These are phyloP conservation scores for Golubevia sp. DNA, from an alignment of 1,284 basidiomycete species.

Conservation along the genomic window DNA sequence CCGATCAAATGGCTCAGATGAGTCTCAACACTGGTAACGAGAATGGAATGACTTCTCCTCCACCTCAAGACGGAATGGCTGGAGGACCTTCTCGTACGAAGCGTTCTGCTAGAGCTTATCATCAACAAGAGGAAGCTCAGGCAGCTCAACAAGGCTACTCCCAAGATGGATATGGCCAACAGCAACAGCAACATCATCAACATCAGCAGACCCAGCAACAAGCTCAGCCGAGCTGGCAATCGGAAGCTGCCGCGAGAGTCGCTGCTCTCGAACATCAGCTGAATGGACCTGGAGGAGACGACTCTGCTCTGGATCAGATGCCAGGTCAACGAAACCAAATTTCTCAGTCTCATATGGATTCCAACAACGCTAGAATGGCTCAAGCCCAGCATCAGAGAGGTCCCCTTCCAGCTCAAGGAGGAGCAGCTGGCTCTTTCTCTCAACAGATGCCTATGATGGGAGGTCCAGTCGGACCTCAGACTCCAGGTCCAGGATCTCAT, in stretches of 20 bases:
- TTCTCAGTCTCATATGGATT: constrained; percentile 40
- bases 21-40: background rate
- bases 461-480: background rate
- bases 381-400: background rate
- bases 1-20: no score
- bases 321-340: constrained; percentile 53
- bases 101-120: constrained; percentile 58
- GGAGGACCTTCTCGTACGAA: constrained; percentile 43
- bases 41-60: background rate
- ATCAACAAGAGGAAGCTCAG: constrained; percentile 38
- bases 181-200: constrained; percentile 30
- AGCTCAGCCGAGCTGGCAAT: constrained; percentile 47
- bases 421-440: background rate
- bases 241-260: constrained; percentile 42
- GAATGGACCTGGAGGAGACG: constrained; percentile 15
- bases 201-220: constrained; percentile 3
- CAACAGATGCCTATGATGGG: constrained; percentile 11
- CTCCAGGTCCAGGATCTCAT: background rate
- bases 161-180: constrained; percentile 48
- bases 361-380: constrained; percentile 45
- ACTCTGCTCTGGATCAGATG: constrained; percentile 53
- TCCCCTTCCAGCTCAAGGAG: constrained; percentile 6
- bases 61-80: background rate
- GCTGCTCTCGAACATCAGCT: constrained; percentile 28
- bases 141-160: constrained; percentile 26